Percentiles rank a stretch among this genome's conserved stretches.
Conservation (phyloP, 352 stramenopile genomes). For the Pythium dissimile region DNA sequence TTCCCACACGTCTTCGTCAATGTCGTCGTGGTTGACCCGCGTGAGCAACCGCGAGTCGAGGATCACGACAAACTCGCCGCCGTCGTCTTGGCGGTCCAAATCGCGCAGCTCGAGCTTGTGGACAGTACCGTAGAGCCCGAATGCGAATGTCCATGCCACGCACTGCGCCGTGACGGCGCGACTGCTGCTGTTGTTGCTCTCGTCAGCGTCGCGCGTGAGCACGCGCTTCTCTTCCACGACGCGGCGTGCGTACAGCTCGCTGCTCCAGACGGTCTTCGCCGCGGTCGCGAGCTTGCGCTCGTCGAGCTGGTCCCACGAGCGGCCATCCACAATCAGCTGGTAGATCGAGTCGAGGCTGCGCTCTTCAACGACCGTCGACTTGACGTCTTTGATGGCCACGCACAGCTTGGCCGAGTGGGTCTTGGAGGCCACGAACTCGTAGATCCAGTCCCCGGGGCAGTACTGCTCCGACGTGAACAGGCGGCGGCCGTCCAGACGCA, state of each 20-base stretch:
- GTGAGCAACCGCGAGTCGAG: constrained; percentile 63
- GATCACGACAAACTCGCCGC: constrained; percentile 75
- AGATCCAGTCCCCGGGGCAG: constrained; percentile 62
- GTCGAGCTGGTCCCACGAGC: constrained; percentile 60
- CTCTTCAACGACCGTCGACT: constrained; percentile 67
- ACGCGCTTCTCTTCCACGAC: constrained; percentile 48
- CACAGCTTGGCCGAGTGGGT: constrained; percentile 37
- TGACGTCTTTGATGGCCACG: constrained; percentile 73
- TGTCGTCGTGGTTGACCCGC: constrained; percentile 59
- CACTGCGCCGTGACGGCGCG: constrained; percentile 32
- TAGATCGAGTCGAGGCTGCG: constrained; percentile 67
- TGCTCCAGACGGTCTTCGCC: constrained; percentile 64
- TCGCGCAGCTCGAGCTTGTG: constrained; percentile 78
- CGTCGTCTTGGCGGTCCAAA: constrained; percentile 55
- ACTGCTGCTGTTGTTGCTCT: constrained; percentile 27
- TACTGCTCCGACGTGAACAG: constrained; percentile 74
- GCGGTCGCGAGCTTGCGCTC: constrained; percentile 41
- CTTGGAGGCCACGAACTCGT: constrained; percentile 65
- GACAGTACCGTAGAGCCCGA: constrained; percentile 66
- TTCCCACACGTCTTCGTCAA: constrained; percentile 62
- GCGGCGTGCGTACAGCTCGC: constrained; percentile 71
- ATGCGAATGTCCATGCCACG: constrained; percentile 81
- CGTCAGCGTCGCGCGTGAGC: constrained; percentile 20
- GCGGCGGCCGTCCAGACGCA: constrained; percentile 74
- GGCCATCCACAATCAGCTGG: constrained; percentile 59